Base-by-base conservation (phyloP, 2,329 filamentous ascomycete species). In the Dactylonectria estremocensis region DNA sequence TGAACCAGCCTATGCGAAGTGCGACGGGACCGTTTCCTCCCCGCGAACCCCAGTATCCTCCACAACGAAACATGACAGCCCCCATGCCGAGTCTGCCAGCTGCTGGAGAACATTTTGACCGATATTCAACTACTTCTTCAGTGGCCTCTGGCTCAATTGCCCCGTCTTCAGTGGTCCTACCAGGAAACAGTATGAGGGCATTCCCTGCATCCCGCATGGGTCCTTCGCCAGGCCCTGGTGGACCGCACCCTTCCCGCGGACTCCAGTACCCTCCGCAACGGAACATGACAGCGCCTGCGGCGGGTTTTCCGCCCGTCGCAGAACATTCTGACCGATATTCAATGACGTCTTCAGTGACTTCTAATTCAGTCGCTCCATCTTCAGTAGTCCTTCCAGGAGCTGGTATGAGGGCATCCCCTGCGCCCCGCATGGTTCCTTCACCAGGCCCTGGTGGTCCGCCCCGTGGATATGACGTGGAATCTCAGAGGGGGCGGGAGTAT, bases 31-130 rank as follows among this genome's bases (percentile, higher is more conserved):
- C 81, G 4, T 70, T 81, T 14, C 76, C 79, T 28, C 73, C 76
- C 9, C 72, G 79, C 28, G 80, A 76, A 43, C 78, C 78, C 45
- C 80, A 77, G 13, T 78, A 80, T 40, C 73, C 80, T 28, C 83
- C 83, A 1, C 81, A 81, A 69, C 80, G 85, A 56, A 86, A 83
- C 62, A 81, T 86, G 80, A 86, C 85, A 22, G 83, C 81, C 5
- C 83, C 83, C 3, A 72, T 82, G 61, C 79, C 80, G 14, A 72
- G 75, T 31, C 75, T 78, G 49, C 75, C 73, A 46, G 71, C 68
- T 3, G 57, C 72, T 48, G 73, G 75, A 24, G 78, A 78, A 40
- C 79, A 74, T 58, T 70, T 70, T 33, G 64, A 76, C 22, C 76
- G 77, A 33, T 70, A 75, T 31, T 78, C 74, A 20, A 77, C 74